These are phyloP conservation scores for Chenopodium album DNA, from an alignment of 148 eudicot genomes.

Conservation along the genomic window DNA sequence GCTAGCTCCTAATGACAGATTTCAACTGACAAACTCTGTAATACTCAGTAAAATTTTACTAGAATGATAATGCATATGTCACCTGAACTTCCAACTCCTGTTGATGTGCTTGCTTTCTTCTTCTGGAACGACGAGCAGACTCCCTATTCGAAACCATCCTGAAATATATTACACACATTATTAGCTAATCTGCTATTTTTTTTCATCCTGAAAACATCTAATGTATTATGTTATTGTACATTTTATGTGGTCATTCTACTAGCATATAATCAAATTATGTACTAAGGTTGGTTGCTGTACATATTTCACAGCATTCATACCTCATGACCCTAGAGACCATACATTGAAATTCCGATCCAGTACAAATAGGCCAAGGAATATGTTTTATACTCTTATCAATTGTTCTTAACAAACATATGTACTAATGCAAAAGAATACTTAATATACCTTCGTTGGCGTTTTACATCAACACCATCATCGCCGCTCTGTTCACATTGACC, in stretches of 20 bases:
- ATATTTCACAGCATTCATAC: background rate
- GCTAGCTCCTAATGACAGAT: background rate
- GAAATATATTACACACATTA: conserved; percentile 15
- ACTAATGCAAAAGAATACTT: background rate
- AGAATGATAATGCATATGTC: background rate
- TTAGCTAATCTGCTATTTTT: background rate
- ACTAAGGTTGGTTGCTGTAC: background rate
- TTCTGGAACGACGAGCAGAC: conserved; percentile 90
- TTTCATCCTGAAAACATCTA: background rate
- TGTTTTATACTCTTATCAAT: too few species aligned
- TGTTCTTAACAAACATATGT: background rate
- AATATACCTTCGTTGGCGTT: conserved; percentile 62
- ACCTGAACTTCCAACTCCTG: conserved; percentile 84
- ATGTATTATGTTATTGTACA: background rate
- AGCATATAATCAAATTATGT: background rate
- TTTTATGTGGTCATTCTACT: too few species aligned
- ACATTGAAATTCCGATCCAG: too few species aligned
- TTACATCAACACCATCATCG: conserved; percentile 44
- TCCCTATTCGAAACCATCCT: conserved; percentile 93
- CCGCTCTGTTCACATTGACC: conserved; percentile 81
- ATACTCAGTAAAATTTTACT: background rate
- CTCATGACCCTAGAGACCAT: background rate
- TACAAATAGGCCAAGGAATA: too few species aligned
- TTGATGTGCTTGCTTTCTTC: conserved; percentile 80
- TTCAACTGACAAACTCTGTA: background rate